Conservation (phyloP, 805 yeast species). For the Barnettozyma sucrosica region DNA sequence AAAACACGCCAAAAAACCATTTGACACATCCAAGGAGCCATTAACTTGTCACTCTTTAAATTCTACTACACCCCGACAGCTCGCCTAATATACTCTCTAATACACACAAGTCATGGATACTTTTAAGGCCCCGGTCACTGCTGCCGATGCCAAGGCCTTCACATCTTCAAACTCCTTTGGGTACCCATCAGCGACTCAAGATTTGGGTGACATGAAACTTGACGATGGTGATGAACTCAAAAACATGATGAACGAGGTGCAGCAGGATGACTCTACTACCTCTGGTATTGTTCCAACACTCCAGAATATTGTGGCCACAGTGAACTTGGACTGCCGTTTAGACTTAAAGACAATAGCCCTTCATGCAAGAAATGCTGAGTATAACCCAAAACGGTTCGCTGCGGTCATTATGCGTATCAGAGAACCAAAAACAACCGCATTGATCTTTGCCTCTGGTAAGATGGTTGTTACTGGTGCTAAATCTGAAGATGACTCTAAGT, state of each 20-base stretch:
- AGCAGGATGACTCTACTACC: slow-evolving; percentile 61
- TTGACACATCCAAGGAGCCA: slow-evolving; percentile 11
- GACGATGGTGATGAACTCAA: slow-evolving; percentile 7
- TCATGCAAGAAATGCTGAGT: slow-evolving; percentile 98
- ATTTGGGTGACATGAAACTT: slow-evolving; percentile 19
- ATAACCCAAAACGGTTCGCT: slow-evolving; percentile 97
- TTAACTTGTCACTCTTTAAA: slow-evolving; percentile 13
- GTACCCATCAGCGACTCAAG: slow-evolving; percentile 26
- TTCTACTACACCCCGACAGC: not conserved
- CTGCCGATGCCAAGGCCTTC: slow-evolving; percentile 26
- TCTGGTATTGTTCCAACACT: slow-evolving; percentile 94
- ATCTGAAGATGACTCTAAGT: slow-evolving; percentile 96
- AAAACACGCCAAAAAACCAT: not conserved
- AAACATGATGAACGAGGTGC: slow-evolving; percentile 9
- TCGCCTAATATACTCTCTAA: not conserved
- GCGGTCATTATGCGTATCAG: slow-evolving; percentile 99
- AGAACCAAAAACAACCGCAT: slow-evolving; percentile 97
- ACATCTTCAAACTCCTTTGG: slow-evolving; percentile 25
- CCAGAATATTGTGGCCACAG: slow-evolving; percentile 96
- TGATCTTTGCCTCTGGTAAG: slow-evolving; percentile 96
- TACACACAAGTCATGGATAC: slow-evolving; percentile 20
- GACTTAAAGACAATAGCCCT: slow-evolving; percentile 96
- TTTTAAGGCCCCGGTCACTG: slow-evolving; percentile 26
- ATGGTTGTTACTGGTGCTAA: slow-evolving; percentile 99
- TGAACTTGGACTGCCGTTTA: slow-evolving; percentile 89